Percentiles rank a stretch among this genome's conserved stretches.
Evolutionary conservation across 768 basidiomycete genomes (phyloP).

Genomic region (Leccinum rimulosum): DNA sequence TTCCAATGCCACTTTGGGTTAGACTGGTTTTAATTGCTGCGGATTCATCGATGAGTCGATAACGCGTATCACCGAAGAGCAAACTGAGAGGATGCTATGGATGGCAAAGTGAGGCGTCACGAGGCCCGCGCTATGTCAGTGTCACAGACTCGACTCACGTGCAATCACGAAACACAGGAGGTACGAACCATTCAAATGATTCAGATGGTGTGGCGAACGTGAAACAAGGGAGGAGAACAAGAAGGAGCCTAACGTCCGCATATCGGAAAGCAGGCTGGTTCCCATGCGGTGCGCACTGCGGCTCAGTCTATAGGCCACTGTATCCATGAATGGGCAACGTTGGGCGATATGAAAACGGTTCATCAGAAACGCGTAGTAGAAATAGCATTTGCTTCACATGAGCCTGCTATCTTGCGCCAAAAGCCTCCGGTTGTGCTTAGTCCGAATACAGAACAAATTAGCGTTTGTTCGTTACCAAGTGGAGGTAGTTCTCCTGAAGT

Average conservation of each 20-base stretch:
- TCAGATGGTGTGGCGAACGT: background rate
- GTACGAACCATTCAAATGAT: background rate
- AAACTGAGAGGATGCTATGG: conserved; percentile 10
- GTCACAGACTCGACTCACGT: background rate
- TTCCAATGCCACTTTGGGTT: conserved; percentile 20
- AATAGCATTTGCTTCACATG: conserved; percentile 25
- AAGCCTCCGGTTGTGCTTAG: conserved; percentile 18
- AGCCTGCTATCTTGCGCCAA: conserved; percentile 16
- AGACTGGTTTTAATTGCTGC: conserved; percentile 7
- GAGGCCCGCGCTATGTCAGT: background rate
- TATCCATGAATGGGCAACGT: conserved; percentile 14
- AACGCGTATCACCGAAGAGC: conserved; percentile 14
- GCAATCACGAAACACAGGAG: conserved; percentile 2
- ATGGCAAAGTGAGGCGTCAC: background rate
- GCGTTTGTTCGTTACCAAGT: conserved; percentile 16
- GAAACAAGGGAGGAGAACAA: background rate
- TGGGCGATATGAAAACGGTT: conserved; percentile 27
- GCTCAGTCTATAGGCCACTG: conserved; percentile 6
- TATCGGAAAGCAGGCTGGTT: conserved; percentile 11
- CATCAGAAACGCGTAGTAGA: conserved; percentile 15
- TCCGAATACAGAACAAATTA: conserved; percentile 14
- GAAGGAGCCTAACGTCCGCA: conserved; percentile 13
- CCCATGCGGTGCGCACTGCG: conserved; percentile 14
- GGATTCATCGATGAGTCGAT: conserved; percentile 16
- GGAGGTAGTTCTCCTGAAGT: conserved; percentile 19